Evolutionary conservation across 495 filamentous ascomycete species (phyloP), one percentile per base, ranked within the genome.

Genomic region (Melanomma pulvis-pyrius): DNA sequence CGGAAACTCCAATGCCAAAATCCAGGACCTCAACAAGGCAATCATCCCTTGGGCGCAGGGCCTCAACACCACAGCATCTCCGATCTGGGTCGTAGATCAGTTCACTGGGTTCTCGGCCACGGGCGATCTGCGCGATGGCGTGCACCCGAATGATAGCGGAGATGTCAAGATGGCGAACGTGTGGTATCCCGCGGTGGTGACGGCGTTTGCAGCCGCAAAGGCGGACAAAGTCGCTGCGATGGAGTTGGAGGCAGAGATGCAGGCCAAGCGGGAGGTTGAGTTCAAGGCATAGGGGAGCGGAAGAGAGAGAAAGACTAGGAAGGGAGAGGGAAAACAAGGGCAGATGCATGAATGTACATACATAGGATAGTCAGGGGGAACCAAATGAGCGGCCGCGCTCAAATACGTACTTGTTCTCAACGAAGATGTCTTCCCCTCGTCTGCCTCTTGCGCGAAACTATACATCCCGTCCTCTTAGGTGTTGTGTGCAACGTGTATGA

Each of bases 41-140:
- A 84, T 84, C 72, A 66, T 73, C 21, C 53, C 77, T 1, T 83
- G 79, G 80, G 82, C 80, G 1, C 55, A 71, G 26, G 71, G 72
- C 5, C 72, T 78, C 61, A 83, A 80, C 75, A 78, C 66, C 19
- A 82, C 79, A 26, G 74, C 72, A 25, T 82, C 80, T 8, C 82
- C 82, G 17, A 82, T 84, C 67, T 80, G 75, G 75, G 77, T 83
- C 1, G 82, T 83, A 4, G 81, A 84, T 61, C 78, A 81, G 58
- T 82, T 76, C 63, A 80, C 80, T 4, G 80, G 80, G 21, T 82
- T 80, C 41, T 59, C 60, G 21, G 48, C 3, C 7, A 22, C 21
- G 2, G 32, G 63, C 24, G 81, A 82, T 67, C 61, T 79, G 17
- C 73, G 77, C 17, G 82, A 83, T 71, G 82, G 82, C 22, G 71